A percentile compares a stretch with the other conserved stretches of the same genome.
Conservation (phyloP, 805 yeast species). For the Kodamaea neixiangensis region DNA sequence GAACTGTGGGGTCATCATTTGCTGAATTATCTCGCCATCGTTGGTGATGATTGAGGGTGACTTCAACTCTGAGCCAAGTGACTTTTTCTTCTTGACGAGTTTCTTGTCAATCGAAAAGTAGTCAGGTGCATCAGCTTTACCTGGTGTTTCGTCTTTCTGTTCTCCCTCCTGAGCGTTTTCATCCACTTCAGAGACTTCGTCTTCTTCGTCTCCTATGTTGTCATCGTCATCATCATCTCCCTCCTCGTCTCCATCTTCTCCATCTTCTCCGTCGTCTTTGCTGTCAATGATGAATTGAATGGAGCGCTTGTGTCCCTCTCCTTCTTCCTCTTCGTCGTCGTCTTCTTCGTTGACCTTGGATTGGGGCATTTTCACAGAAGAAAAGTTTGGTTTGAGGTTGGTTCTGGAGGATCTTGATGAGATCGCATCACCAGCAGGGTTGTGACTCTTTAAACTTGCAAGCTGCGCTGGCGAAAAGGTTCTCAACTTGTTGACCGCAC, state of each 20-base stretch:
- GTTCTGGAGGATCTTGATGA: constrained; percentile 37
- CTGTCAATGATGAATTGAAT: constrained; percentile 57
- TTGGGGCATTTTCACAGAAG: constrained; percentile 71
- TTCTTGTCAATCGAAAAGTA: constrained; percentile 3
- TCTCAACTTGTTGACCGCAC: constrained; percentile 5
- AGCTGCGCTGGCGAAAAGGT: neutral
- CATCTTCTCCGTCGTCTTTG: constrained; percentile 25
- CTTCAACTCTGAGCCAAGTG: constrained; percentile 11
- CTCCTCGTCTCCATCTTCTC: constrained; percentile 16
- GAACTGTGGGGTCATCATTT: constrained; percentile 36
- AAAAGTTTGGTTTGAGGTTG: constrained; percentile 59
- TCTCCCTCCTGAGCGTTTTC: neutral
- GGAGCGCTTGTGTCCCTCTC: constrained; percentile 47
- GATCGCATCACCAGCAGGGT: constrained; percentile 21
- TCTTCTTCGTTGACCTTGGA: constrained; percentile 69
- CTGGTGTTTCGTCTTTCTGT: neutral
- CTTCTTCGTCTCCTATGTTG: constrained; percentile 16
- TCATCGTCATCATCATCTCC: constrained; percentile 32
- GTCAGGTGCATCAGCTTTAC: constrained; percentile 1
- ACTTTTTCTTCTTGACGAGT: constrained; percentile 4
- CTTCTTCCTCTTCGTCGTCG: constrained; percentile 43
- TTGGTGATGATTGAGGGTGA: constrained; percentile 41
- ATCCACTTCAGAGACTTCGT: constrained; percentile 9
- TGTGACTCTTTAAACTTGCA: neutral
- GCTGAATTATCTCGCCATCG: constrained; percentile 37